Percentiles rank a stretch among this genome's conserved stretches.
Conservation (phyloP, 805 yeast species). For the Candida argentea region DNA sequence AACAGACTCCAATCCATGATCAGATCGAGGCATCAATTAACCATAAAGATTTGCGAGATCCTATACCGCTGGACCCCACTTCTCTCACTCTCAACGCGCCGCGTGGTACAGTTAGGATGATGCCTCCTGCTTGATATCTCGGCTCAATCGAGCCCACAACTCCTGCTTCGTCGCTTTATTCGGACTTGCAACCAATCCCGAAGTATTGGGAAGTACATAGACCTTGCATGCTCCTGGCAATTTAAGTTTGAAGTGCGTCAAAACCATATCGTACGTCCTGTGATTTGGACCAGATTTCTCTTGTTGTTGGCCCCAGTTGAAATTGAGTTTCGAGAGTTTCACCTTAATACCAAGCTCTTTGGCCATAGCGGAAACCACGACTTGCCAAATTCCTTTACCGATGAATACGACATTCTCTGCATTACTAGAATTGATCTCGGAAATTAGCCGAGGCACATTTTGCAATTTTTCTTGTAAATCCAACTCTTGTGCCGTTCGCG, state of each 20-base stretch:
- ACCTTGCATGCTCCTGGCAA: constrained; percentile 15
- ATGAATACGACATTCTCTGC: constrained; percentile 46
- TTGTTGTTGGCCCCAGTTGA: constrained; percentile 41
- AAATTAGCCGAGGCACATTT: constrained; percentile 43
- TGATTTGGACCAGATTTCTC: not conserved
- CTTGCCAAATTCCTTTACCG: constrained; percentile 72
- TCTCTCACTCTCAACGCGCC: no score
- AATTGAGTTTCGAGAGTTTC: constrained; percentile 19
- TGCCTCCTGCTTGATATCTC: constrained; percentile 12
- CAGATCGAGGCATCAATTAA: no score
- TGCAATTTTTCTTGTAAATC: constrained; percentile 39
- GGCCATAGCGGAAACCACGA: constrained; percentile 30
- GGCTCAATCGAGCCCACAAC: constrained; percentile 37
- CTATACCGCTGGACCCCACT: no score
- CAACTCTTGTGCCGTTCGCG: constrained; percentile 48
- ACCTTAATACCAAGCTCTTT: constrained; percentile 14
- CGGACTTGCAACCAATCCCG: constrained; percentile 55
- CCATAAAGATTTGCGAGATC: no score
- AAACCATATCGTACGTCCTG: constrained; percentile 4
- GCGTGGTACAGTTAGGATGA: no score
- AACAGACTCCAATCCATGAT: no score
- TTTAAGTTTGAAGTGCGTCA: constrained; percentile 9
- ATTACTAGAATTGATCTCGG: constrained; percentile 25
- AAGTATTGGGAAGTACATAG: constrained; percentile 62
- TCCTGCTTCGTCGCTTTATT: constrained; percentile 33